Conservation (phyloP, 116 monocot species). For the Zostera marina region DNA sequence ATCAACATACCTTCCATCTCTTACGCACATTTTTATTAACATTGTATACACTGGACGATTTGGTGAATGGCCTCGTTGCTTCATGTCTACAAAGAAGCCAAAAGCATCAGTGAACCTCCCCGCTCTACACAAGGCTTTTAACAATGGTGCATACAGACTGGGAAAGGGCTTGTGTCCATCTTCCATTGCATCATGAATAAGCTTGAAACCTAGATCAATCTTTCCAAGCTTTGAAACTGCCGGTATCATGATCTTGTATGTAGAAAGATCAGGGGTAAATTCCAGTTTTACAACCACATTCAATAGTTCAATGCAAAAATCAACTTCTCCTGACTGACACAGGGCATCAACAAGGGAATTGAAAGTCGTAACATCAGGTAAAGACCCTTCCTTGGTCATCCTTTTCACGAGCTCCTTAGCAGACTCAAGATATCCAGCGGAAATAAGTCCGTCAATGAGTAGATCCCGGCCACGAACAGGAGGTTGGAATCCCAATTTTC, state of each 20-base stretch:
- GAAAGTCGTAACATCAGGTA: conserved; percentile 75
- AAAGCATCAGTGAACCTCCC: conserved; percentile 82
- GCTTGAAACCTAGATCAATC: conserved; percentile 61
- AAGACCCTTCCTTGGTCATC: conserved; percentile 77
- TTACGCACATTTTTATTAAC: conserved; percentile 85
- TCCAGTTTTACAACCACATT: conserved; percentile 44
- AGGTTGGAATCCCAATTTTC: conserved; percentile 40
- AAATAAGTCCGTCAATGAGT: conserved; percentile 69
- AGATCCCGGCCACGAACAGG: conserved; percentile 78
- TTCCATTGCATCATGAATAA: conserved; percentile 48
- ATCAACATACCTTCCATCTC: conserved; percentile 73
- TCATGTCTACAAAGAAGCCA: conserved; percentile 73
- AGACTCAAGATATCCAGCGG: conserved; percentile 70
- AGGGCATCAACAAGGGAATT: conserved; percentile 62
- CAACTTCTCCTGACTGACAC: conserved; percentile 42
- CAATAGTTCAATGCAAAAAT: conserved; percentile 43
- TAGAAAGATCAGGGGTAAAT: conserved; percentile 57
- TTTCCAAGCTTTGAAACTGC: conserved; percentile 50
- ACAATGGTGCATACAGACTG: conserved; percentile 65
- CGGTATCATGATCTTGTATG: conserved; percentile 75
- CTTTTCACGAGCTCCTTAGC: conserved; percentile 59
- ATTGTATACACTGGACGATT: conserved; percentile 94
- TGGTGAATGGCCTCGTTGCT: conserved; percentile 52
- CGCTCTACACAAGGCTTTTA: conserved; percentile 66
- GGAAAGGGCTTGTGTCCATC: conserved; percentile 80